phyloP scores from a whole-genome alignment of 2,329 filamentous ascomycete species.

The Dothideomycetidae sp. region DNA sequence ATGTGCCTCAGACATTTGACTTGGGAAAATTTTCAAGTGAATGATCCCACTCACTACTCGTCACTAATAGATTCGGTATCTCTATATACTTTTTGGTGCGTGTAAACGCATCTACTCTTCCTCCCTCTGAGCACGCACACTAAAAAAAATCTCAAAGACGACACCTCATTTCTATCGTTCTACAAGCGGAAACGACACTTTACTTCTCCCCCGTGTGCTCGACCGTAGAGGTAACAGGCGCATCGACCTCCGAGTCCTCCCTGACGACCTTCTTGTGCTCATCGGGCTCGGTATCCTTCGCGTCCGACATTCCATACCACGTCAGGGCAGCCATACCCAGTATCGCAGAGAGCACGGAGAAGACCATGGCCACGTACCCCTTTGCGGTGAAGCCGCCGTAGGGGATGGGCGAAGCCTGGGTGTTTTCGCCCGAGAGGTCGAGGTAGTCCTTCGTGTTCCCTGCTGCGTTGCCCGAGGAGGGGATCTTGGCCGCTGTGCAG shows the following conservation, averaged over 20 bases:
- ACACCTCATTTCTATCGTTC: too few relatives aligned
- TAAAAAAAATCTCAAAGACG: not conserved
- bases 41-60: too few relatives aligned
- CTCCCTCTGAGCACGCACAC: too few relatives aligned
- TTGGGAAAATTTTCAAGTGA: too few relatives aligned
- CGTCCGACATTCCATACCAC: conserved; percentile 40
- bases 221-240: not conserved
- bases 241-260: not conserved
- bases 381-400: conserved; percentile 53
- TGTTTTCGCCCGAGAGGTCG: conserved; percentile 49
- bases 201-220: not conserved
- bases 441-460: conserved; percentile 51
- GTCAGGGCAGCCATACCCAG: conserved; percentile 52
- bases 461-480: conserved; percentile 56
- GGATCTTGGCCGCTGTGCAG: conserved; percentile 40
- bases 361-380: conserved; percentile 61
- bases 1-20: too few relatives aligned
- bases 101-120: too few relatives aligned
- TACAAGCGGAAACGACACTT: too few relatives aligned
- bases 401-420: conserved; percentile 42
- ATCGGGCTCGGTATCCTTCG: not conserved
- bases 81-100: too few relatives aligned
- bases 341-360: conserved; percentile 55
- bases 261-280: not conserved
- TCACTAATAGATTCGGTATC: too few relatives aligned